Evolutionary conservation across 768 basidiomycete species (phyloP).

Genomic region (Butyriboletus loyo): DNA sequence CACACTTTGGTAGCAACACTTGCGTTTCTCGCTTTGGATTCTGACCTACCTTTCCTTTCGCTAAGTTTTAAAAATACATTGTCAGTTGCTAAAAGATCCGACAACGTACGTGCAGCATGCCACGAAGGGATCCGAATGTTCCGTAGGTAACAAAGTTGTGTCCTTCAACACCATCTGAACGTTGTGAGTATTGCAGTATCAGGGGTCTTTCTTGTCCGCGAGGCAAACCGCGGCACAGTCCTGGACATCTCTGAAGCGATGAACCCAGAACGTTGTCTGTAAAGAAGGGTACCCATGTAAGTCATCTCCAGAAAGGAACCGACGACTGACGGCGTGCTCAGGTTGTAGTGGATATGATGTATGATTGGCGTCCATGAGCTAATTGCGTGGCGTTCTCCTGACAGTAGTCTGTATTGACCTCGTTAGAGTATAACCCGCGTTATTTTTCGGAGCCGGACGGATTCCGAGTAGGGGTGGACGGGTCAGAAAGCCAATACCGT

Average conservation of each 20-base stretch:
- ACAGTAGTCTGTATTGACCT: not conserved
- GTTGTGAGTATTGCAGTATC: constrained; percentile 18
- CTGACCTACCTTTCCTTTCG: constrained; percentile 6
- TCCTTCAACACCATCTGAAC: not conserved
- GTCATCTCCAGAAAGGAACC: not conserved
- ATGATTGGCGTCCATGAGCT: constrained; percentile 29
- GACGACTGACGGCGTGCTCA: constrained; percentile 2
- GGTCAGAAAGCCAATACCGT: too few species aligned
- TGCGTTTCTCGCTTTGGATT: too few species aligned
- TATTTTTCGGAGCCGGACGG: constrained; percentile 37
- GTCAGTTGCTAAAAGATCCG: constrained; percentile 24
- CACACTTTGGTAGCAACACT: constrained; percentile 32
- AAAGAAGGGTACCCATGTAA: constrained; percentile 23
- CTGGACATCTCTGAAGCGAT: constrained; percentile 17
- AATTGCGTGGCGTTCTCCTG: not conserved
- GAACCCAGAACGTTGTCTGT: constrained; percentile 16
- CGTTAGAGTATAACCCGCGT: constrained; percentile 35
- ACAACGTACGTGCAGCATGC: constrained; percentile 29
- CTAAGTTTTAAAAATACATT: not conserved
- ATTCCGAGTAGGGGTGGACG: too few species aligned
- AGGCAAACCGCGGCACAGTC: constrained; percentile 26
- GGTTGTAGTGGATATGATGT: constrained; percentile 30
- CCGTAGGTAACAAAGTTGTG: constrained; percentile 20
- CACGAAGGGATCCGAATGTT: constrained; percentile 34
- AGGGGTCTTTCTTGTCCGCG: constrained; percentile 28